Base-by-base conservation (phyloP, 1,284 basidiomycete genomes). In the Irpex lacteus region DNA sequence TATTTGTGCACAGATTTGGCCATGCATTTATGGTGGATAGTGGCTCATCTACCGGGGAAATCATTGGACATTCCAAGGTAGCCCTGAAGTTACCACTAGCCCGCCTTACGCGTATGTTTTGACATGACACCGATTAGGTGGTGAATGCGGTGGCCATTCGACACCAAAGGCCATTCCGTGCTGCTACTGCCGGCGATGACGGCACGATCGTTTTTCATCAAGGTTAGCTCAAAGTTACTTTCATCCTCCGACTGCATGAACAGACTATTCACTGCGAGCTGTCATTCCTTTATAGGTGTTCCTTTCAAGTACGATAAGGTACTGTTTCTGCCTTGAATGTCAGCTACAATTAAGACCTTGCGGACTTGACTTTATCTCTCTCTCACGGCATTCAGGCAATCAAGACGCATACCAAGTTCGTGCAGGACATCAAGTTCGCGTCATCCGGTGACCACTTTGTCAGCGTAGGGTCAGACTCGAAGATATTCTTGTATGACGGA, bases 81-180 rank as follows among this genome's bases (percentile, higher is more conserved):
- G 13, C 26, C 59, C 26, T 57, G 40, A 52, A 37, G 34, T 47
- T 56, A 8, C 32, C n/a, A n/a, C 52, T 15, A 59, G 52, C 37
- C 56, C 34, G 36, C 54, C 55, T 44, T 53, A 54, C 18, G 34
- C 50, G 44, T 19, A 32, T 13, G 26, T 34, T 37, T n/a, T 50
- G 52, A 55, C 55, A 44, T 59, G 44, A 62, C 18, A 54, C 40
- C 54, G 50, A 58, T 55, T 66, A 94, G 91, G 81, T 83, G 1
- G 87, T 98, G 74, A 99, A 96, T 67, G 90, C 95, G 0, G 93
- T 98, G 1, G 87, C 94, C n/a, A 92, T 99, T 66, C 86, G 95
- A 54, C 86, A 90, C 55, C 91, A 95, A 72, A 83, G 98, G 38
- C 98, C 98, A 0, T 99, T 93, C 84, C 83, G 93, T 67, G 98